Conservation (phyloP, 2,329 filamentous ascomycete species). For the Nigrograna mackinnonii region DNA sequence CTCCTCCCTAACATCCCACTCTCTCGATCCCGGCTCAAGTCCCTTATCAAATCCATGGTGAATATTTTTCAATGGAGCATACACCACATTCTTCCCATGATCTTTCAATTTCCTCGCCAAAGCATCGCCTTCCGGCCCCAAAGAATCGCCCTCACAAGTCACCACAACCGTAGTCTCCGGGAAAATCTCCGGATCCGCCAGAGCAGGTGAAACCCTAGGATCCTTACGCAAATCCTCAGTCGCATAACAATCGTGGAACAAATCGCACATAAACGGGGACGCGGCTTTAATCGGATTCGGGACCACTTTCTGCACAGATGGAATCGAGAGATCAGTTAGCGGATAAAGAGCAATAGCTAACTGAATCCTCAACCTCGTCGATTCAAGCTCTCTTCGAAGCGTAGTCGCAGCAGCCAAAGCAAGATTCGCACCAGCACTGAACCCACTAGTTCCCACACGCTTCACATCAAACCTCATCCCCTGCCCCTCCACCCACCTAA, state of each 20-base stretch:
- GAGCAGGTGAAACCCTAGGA: constrained; percentile 40
- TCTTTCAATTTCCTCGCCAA: constrained; percentile 31
- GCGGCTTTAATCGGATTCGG: constrained; percentile 22
- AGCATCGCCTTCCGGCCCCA: constrained; percentile 39
- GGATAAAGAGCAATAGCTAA: constrained; percentile 38
- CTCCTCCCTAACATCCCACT: constrained; percentile 28
- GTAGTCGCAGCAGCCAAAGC: constrained; percentile 32
- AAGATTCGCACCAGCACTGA: constrained; percentile 46
- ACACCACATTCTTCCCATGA: constrained; percentile 20
- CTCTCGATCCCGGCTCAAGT: constrained; percentile 24
- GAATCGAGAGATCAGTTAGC: constrained; percentile 32
- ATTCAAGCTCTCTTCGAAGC: constrained; percentile 11
- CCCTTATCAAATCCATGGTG: constrained; percentile 45
- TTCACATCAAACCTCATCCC: constrained; percentile 31
- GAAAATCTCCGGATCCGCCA: constrained; percentile 24
- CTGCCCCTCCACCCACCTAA: constrained; percentile 36
- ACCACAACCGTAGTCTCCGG: constrained; percentile 34
- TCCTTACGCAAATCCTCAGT: constrained; percentile 27
- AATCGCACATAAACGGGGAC: constrained; percentile 15
- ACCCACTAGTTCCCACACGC: constrained; percentile 40
- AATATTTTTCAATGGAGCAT: constrained; percentile 29
- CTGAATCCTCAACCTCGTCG: constrained; percentile 25
- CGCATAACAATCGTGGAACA: constrained; percentile 42
- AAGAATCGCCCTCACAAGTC: constrained; percentile 40
- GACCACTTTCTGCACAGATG: constrained; percentile 30